phyloP scores from a whole-genome alignment of 2,329 filamentous ascomycete genomes.

The Fusarium verticillioides region DNA sequence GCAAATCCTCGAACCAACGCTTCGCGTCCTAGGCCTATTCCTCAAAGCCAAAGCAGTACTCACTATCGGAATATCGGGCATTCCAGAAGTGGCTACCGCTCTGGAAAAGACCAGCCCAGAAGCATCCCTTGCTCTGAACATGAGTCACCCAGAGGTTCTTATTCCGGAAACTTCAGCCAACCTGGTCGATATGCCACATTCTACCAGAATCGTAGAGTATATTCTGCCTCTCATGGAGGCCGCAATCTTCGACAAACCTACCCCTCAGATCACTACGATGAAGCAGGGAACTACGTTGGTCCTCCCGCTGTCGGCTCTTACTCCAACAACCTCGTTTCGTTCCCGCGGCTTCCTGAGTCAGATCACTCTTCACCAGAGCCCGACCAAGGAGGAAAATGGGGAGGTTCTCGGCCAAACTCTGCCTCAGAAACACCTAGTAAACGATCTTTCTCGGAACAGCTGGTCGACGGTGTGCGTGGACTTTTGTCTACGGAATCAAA shows the following conservation, averaged over 20 bases:
- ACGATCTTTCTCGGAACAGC: constrained; percentile 18
- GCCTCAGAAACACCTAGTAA: not conserved
- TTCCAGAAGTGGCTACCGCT: not conserved
- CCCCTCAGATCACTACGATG: constrained; percentile 29
- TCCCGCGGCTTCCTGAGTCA: constrained; percentile 26
- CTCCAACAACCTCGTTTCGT: constrained; percentile 15
- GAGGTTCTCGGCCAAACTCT: not conserved
- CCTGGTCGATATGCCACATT: constrained; percentile 12
- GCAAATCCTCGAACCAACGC: not conserved
- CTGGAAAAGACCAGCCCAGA: not conserved
- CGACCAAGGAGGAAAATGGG: not conserved
- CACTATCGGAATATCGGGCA: not conserved
- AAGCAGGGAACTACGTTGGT: constrained; percentile 24
- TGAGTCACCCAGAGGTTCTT: constrained; percentile 2
- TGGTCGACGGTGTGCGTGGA: constrained; percentile 25
- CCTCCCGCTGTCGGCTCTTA: constrained; percentile 6
- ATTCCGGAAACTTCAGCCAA: constrained; percentile 26
- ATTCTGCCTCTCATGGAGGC: constrained; percentile 13
- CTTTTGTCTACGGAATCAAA: constrained; percentile 11
- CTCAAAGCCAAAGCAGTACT: not conserved
- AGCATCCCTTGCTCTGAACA: constrained; percentile 4
- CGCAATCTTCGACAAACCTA: constrained; percentile 21
- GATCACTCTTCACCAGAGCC: constrained; percentile 8
- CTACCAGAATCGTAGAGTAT: constrained; percentile 20
- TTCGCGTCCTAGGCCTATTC: not conserved